These are phyloP conservation scores for Fusarium aywerte DNA, from an alignment of 2,329 filamentous ascomycete species.

Conservation along the genomic window DNA sequence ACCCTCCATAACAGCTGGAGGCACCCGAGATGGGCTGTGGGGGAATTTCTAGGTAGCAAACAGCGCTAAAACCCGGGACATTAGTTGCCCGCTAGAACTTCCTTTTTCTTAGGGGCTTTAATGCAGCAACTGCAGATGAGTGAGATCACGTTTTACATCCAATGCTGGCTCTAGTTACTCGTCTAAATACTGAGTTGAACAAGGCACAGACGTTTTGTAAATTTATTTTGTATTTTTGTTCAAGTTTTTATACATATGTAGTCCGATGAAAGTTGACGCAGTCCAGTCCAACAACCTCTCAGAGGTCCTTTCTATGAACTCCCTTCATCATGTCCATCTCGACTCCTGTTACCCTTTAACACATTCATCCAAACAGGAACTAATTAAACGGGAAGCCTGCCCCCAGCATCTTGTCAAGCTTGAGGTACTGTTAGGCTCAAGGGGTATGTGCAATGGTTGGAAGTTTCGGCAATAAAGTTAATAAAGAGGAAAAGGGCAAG, in stretches of 20 bases:
- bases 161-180: neutral
- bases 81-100: neutral
- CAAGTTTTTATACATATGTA: conserved; percentile 20
- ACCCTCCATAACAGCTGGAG: neutral
- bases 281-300: conserved; percentile 21
- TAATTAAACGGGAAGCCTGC: conserved; percentile 19
- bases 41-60: conserved; percentile 1
- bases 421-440: conserved; percentile 11
- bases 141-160: neutral
- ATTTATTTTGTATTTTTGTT: conserved; percentile 23
- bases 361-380: conserved; percentile 25
- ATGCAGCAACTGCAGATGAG: neutral
- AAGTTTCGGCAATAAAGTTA: conserved; percentile 18
- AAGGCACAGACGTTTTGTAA: neutral
- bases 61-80: conserved; percentile 30
- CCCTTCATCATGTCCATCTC: conserved; percentile 5
- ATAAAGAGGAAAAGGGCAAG: conserved; percentile 16
- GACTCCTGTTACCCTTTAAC: conserved; percentile 20
- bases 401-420: conserved; percentile 24
- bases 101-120: neutral
- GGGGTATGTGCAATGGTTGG: conserved; percentile 39
- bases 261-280: conserved; percentile 32
- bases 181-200: neutral
- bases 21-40: conserved; percentile 4
- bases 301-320: conserved; percentile 11